Conservation (phyloP, 257 asterid genomes). For the Forsythia suspensa region DNA sequence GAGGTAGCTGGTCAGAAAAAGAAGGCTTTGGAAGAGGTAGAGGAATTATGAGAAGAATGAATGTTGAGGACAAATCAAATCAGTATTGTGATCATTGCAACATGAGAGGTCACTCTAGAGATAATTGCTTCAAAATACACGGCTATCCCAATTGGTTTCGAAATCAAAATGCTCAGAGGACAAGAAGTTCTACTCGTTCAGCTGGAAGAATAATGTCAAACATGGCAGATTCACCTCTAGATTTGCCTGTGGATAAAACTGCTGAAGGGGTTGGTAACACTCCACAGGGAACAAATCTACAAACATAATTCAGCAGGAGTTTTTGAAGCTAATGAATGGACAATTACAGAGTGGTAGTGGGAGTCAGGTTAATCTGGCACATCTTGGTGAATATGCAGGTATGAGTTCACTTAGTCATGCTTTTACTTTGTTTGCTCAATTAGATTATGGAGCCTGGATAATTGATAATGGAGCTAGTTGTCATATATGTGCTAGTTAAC, state of each 20-base stretch:
- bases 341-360: no score
- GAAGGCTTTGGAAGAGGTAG: neutral
- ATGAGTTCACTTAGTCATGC: neutral
- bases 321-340: no score
- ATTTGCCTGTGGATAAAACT: no score
- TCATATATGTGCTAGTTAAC: neutral
- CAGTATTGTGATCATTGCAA: neutral
- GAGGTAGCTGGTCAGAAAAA: neutral
- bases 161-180: neutral
- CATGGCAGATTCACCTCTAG: neutral
- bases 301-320: no score
- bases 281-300: no score
- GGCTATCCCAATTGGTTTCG: neutral
- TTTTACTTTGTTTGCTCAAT: neutral
- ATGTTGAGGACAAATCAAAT: neutral
- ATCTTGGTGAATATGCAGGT: neutral
- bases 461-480: neutral
- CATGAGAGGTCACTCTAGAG: neutral
- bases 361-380: neutral
- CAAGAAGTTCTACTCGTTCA: neutral
- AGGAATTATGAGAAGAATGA: neutral
- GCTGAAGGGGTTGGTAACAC: no score
- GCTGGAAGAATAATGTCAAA: neutral
- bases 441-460: neutral
- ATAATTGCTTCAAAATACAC: neutral